Conservation (phyloP, 768 basidiomycete genomes). For the Termitomyces sp. region DNA sequence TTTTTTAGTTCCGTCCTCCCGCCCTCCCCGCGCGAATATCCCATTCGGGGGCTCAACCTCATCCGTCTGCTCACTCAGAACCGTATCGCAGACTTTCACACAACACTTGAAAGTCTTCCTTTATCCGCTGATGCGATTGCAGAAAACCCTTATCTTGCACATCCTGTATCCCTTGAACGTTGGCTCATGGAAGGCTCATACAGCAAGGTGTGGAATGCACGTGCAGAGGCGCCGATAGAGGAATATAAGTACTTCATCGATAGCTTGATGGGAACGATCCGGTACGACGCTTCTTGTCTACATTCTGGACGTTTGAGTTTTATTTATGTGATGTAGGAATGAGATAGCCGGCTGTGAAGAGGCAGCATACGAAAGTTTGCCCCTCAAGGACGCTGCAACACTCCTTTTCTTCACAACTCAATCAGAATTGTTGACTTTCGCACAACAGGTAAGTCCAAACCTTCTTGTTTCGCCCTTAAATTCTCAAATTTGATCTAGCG, state of each 20-base stretch:
- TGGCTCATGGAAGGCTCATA: conserved; percentile 99
- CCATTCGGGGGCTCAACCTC: conserved; percentile 90
- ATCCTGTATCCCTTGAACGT: conserved; percentile 88
- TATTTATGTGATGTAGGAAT: conserved; percentile 49
- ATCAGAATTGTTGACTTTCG: conserved; percentile 80
- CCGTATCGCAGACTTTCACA: conserved; percentile 97
- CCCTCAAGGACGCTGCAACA: conserved; percentile 85
- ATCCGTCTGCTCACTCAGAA: conserved; percentile 94
- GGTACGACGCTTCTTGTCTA: conserved; percentile 42
- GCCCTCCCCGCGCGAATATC: conserved; percentile 81
- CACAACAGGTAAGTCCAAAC: conserved; percentile 54
- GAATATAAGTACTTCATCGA: conserved; percentile 96
- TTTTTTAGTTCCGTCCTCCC: conserved; percentile 64
- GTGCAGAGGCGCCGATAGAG: conserved; percentile 87
- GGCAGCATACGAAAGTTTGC: conserved; percentile 87
- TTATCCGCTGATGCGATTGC: conserved; percentile 63
- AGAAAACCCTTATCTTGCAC: conserved; percentile 71
- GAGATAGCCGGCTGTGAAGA: conserved; percentile 98
- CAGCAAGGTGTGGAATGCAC: conserved; percentile 95
- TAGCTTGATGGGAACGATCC: conserved; percentile 89
- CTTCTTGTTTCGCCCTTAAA: not conserved
- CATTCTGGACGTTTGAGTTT: conserved; percentile 1
- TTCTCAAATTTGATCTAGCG: conserved; percentile 45
- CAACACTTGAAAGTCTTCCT: conserved; percentile 87
- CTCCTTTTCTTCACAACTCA: conserved; percentile 88